phyloP scores from a whole-genome alignment of 495 filamentous ascomycete genomes.

The Talaromyces trachyspermus region DNA sequence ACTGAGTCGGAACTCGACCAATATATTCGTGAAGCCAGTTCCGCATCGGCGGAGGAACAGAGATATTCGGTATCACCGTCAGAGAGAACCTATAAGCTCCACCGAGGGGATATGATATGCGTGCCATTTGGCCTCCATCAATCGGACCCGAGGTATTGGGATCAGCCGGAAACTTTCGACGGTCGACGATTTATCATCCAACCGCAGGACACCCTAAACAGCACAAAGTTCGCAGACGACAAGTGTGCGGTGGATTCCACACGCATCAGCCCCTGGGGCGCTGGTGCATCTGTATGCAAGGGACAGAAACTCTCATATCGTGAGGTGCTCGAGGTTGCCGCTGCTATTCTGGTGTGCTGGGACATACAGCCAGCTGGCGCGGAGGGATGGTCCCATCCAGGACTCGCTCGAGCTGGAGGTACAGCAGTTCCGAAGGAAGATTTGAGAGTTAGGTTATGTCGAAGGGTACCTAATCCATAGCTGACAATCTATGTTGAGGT shows the following conservation, averaged over 20 bases:
- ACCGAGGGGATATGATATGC: not conserved
- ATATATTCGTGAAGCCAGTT: not conserved
- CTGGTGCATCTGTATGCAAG: not conserved
- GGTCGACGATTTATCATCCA: not conserved
- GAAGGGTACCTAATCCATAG: not conserved
- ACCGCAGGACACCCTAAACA: not conserved
- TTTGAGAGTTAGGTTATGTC: not conserved
- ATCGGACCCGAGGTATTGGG: not conserved
- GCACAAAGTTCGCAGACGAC: not conserved
- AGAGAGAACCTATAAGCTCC: not conserved
- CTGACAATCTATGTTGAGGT: not conserved
- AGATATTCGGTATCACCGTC: not conserved
- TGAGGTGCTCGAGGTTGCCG: not conserved
- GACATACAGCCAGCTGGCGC: not conserved
- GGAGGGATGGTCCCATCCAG: not conserved
- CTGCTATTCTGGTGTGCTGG: not conserved
- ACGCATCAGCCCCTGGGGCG: not conserved
- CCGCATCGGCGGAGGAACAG: not conserved
- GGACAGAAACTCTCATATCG: not conserved
- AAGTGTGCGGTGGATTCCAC: not conserved
- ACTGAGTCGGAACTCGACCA: not conserved
- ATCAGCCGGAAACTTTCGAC: not conserved
- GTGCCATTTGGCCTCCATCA: not conserved
- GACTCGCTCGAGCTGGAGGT: not conserved
- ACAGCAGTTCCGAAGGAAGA: not conserved